Conservation (phyloP, 2,329 filamentous ascomycete species). For the Sclerotinia trifoliorum region DNA sequence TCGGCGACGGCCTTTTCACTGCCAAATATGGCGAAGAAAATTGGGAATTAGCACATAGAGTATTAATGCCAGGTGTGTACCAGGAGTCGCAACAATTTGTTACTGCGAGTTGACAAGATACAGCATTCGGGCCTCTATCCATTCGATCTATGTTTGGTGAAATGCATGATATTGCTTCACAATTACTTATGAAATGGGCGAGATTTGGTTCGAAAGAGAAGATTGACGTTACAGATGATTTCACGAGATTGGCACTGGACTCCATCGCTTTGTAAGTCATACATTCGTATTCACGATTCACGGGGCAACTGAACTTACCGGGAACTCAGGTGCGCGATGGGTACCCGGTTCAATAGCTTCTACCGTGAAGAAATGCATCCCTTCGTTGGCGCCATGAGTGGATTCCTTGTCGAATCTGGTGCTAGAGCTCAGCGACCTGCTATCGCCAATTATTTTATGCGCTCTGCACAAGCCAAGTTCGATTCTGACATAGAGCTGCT, state of each 20-base stretch:
- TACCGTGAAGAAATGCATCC: constrained; percentile 68
- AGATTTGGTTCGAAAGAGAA: constrained; percentile 56
- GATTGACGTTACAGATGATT: constrained; percentile 65
- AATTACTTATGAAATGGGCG: constrained; percentile 67
- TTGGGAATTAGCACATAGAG: constrained; percentile 66
- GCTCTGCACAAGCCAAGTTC: constrained; percentile 47
- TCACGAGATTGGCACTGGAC: constrained; percentile 69
- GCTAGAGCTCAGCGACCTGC: constrained; percentile 49
- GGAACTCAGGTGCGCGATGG: constrained; percentile 57
- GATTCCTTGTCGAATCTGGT: constrained; percentile 59
- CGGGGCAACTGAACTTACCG: background rate
- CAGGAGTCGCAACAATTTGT: background rate
- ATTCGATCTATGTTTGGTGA: constrained; percentile 69
- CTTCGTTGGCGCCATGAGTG: constrained; percentile 66
- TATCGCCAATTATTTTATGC: constrained; percentile 50
- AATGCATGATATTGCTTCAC: constrained; percentile 66
- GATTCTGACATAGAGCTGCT: constrained; percentile 51
- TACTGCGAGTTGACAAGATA: background rate
- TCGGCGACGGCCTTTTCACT: constrained; percentile 67
- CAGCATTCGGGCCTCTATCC: constrained; percentile 64
- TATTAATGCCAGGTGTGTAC: constrained; percentile 54
- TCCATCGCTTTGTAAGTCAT: constrained; percentile 50
- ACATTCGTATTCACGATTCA: background rate
- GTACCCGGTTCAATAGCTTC: constrained; percentile 76
- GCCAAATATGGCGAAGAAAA: constrained; percentile 52